These are phyloP conservation scores for Friedmanniomyces simplex DNA, from an alignment of 495 filamentous ascomycete genomes.

Conservation along the genomic window DNA sequence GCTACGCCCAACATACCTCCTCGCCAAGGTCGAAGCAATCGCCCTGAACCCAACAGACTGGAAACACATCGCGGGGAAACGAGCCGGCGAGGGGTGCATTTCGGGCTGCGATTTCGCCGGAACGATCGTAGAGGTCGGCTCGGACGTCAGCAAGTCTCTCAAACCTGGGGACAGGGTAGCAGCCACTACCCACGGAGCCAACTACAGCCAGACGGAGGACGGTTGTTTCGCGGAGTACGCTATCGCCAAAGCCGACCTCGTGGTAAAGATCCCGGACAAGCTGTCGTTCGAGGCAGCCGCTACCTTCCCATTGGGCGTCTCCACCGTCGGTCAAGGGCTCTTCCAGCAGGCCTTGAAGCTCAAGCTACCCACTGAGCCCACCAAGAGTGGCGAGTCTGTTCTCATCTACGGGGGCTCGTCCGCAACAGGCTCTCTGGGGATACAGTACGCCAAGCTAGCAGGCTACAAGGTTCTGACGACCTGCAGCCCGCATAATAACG, in stretches of 20 bases:
- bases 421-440: constrained; percentile 43
- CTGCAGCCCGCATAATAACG: constrained; percentile 46
- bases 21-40: constrained; percentile 41
- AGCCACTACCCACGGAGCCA: constrained; percentile 39
- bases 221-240: constrained; percentile 47
- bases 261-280: constrained; percentile 43
- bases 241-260: constrained; percentile 38
- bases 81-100: constrained; percentile 29
- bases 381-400: constrained; percentile 25
- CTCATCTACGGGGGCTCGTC: constrained; percentile 40
- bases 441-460: constrained; percentile 44
- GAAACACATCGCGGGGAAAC: constrained; percentile 40
- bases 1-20: constrained; percentile 32
- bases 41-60: constrained; percentile 51
- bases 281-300: constrained; percentile 43
- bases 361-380: constrained; percentile 5
- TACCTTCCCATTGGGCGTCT: constrained; percentile 42
- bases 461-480: constrained; percentile 42
- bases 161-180: constrained; percentile 42
- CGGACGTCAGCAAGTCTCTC: constrained; percentile 33
- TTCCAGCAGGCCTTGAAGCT: constrained; percentile 31
- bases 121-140: constrained; percentile 40
- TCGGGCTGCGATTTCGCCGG: constrained; percentile 46
- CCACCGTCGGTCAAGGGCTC: constrained; percentile 36
- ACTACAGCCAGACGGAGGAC: constrained; percentile 35